Base-by-base conservation (phyloP, 164 flowering plant species). In the Nymphaea thermarum region DNA sequence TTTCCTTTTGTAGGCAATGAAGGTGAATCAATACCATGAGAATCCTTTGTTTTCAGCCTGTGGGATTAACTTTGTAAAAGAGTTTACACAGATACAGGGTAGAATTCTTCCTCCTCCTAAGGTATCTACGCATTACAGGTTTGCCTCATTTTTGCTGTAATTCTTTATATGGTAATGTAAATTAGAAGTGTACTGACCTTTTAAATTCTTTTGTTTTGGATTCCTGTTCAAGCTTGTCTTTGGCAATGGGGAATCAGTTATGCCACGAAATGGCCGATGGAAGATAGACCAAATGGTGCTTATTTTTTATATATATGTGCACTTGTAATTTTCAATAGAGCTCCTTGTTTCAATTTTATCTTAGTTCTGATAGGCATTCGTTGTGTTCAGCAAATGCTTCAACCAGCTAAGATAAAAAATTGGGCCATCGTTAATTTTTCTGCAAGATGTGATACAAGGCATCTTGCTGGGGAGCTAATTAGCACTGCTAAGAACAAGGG, bases 391-490 rank as follows among this genome's bases (percentile, higher is more conserved):
- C 82, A 72, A 87, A 67, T 91, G 6, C 82, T 83, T n/a, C 75
- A 85, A 2, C 94, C 98, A 1, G 60, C 77, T 1, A 82, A 77
- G 67, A 73, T 95, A 3, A 80, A 82, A 15, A 73, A 82, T 0
- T 95, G 99, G 99, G 96, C 90, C 43, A 80, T 86, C 60, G 96
- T 86, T 4, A 92, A 90, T 67, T 95, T 95, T 72, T 88, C 96
- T 17, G 96, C 94, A 0, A 87, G 94, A 3, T 90, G 97, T 77
- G 87, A 95, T 69, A 57, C 75, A 0, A 74, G 75, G 0, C 63
- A 71, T 7, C 88, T 95, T 60, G 60, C 73, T 5, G 66, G 71
- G 5, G 86, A 85, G 71, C 71, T 92, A 3, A 71, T 66, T 0
- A 87, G 72, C 76, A 76, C 83, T 69, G 97, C 79, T 5, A 74